A percentile compares a stretch with the other conserved stretches of the same genome.
Conservation (phyloP, 179 eudicot species). For the Amaranthus tricolor region DNA sequence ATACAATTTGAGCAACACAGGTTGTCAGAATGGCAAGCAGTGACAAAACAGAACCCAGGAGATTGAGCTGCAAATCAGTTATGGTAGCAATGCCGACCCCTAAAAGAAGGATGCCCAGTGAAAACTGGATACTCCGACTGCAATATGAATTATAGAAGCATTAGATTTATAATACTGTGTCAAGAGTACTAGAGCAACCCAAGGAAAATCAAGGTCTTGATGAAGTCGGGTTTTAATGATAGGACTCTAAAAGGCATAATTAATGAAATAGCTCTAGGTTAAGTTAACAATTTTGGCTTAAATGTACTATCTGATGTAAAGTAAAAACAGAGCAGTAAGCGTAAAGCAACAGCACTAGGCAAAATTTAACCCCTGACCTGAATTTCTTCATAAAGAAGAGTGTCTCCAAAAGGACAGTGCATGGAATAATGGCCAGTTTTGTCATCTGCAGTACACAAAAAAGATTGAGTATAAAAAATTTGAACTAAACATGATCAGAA, state of each 20-base stretch:
- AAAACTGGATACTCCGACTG: slow-evolving; percentile 54
- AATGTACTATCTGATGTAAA: background rate
- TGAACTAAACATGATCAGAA: background rate
- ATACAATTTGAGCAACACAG: slow-evolving; percentile 92
- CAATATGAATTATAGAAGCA: background rate
- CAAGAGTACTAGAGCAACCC: background rate
- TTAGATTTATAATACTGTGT: slow-evolving; percentile 1
- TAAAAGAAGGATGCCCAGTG: slow-evolving; percentile 57
- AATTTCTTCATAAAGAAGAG: slow-evolving; percentile 63
- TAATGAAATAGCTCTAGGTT: background rate
- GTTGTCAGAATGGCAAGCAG: slow-evolving; percentile 84
- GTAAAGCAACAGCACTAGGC: slow-evolving; percentile 1
- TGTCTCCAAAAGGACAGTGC: slow-evolving; percentile 85
- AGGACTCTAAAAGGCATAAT: background rate
- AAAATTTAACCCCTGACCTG: slow-evolving; percentile 44
- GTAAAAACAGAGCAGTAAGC: background rate
- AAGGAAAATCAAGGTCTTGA: background rate
- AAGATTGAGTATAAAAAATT: background rate
- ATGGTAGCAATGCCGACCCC: slow-evolving; percentile 42
- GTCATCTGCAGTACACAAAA: slow-evolving; percentile 54
- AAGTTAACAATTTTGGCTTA: background rate
- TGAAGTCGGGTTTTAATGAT: background rate
- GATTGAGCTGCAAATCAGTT: slow-evolving; percentile 88
- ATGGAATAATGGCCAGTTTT: slow-evolving; percentile 85
- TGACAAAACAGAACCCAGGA: slow-evolving; percentile 71